Base-by-base conservation (phyloP, 2,329 filamentous ascomycete species). In the Xylaria sp. region DNA sequence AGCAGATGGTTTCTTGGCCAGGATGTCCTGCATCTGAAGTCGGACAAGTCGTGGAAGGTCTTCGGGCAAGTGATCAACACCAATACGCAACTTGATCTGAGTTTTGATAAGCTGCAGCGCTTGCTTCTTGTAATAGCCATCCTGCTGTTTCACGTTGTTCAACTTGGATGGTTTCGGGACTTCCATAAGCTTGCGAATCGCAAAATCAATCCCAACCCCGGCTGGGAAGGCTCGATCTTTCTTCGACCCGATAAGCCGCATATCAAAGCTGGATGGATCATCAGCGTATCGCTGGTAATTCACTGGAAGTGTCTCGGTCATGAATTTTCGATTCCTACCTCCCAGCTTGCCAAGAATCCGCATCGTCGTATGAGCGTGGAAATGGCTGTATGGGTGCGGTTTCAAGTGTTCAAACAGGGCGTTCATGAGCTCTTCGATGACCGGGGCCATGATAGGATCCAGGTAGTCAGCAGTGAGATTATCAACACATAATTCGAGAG, bases 381-480 rank as follows among this genome's bases (percentile, higher is more conserved):
- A 97, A 79, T 99, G 97, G 75, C 92, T 97, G 79, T 99, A 97
- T 0, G 96, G 96, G 70, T 94, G 91, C 8, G 96, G 97, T 74
- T 92, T 92, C 48, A 99, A 86, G 78, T 99, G 97, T 71, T 97
- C 94, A 86, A 97, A 99, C 0, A 99, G 85, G 1, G 95, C 95
- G 55, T 94, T 96, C 96, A 99, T 99, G 52, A 99, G 85, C 77
- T 99, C 96, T 75, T 99, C 95, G 79, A 99, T 98, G 30, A 98
- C 97, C 0, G 96, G 97, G 2, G 95, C 93, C 95, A 99, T 99
- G 75, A 99, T 98, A 0, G 96, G 97, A 74, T 99, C 96, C 15
- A 99, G 84, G 76, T 99, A 99, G 76, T 99, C 96, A 0, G 96
- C 95, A 0, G 97, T 99, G 0, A 99, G 86, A 74, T 99, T 99